A percentile compares a stretch with the other conserved stretches of the same genome.
These are phyloP conservation scores for Aspergillus jensenii DNA, from an alignment of 2,329 filamentous ascomycete species.

Conservation along the genomic window DNA sequence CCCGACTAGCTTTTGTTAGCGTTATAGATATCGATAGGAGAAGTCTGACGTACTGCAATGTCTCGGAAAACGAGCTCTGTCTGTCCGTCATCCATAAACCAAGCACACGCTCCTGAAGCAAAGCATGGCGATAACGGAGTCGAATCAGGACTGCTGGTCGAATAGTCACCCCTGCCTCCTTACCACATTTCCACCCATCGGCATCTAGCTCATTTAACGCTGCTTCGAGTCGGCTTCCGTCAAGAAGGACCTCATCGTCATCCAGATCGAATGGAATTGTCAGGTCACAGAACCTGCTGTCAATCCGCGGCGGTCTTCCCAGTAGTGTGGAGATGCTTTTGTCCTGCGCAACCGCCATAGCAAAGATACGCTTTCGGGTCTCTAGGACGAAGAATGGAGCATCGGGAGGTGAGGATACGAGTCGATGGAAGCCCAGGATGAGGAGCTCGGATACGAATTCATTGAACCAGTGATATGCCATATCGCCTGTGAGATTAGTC, in stretches of 20 bases:
- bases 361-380: background rate
- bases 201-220: background rate
- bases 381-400: background rate
- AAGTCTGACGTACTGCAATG: background rate
- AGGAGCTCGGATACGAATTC: background rate
- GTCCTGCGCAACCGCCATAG: constrained; percentile 18
- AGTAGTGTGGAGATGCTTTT: constrained; percentile 31
- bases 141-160: background rate
- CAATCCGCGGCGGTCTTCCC: constrained; percentile 30
- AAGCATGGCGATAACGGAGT: background rate
- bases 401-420: background rate
- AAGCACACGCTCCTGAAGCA: background rate
- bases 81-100: background rate
- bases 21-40: no score
- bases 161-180: background rate
- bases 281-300: constrained; percentile 29
- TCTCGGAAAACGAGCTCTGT: background rate
- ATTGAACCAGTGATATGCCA: background rate
- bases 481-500: background rate
- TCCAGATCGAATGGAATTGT: constrained; percentile 28
- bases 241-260: constrained; percentile 18
- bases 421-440: background rate
- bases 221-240: background rate
- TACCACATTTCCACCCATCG: background rate
- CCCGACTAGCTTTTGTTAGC: background rate